phyloP scores from a whole-genome alignment of 805 yeast species.

The Ogataea pilisensis region DNA sequence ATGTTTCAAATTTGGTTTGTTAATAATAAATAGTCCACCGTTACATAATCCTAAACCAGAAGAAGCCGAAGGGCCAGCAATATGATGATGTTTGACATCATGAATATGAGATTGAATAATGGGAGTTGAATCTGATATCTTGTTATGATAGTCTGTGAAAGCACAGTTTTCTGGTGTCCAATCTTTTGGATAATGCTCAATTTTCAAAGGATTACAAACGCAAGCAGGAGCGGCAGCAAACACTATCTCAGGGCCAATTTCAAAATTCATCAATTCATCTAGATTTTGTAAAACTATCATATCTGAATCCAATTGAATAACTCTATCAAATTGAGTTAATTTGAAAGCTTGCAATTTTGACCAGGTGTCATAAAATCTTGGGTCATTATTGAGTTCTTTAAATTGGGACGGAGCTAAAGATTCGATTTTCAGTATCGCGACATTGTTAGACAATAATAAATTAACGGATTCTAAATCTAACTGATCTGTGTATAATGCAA shows the following conservation, averaged over 20 bases:
- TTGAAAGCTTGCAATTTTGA: slow-evolving; percentile 54
- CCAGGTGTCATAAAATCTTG: slow-evolving; percentile 59
- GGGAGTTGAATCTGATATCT: slow-evolving; percentile 5
- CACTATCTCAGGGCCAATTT: slow-evolving; percentile 31
- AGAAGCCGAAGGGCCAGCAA: slow-evolving; percentile 39
- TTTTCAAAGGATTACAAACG: slow-evolving; percentile 54
- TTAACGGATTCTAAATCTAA: slow-evolving; percentile 38
- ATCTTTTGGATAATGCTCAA: slow-evolving; percentile 48
- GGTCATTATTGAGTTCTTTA: slow-evolving; percentile 45
- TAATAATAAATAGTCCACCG: slow-evolving; percentile 54
- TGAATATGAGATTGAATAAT: not conserved
- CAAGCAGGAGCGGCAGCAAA: slow-evolving; percentile 63
- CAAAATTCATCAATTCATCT: slow-evolving; percentile 54
- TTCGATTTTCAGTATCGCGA: slow-evolving; percentile 38
- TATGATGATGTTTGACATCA: slow-evolving; percentile 8
- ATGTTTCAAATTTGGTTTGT: slow-evolving; percentile 33
- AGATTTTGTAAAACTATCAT: slow-evolving; percentile 54
- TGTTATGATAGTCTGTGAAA: slow-evolving; percentile 36
- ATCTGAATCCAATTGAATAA: slow-evolving; percentile 55
- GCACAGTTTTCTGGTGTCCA: slow-evolving; percentile 52
- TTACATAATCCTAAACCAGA: slow-evolving; percentile 48
- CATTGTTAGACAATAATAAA: slow-evolving; percentile 36
- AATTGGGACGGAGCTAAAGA: slow-evolving; percentile 40
- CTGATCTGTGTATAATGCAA: slow-evolving; percentile 50
- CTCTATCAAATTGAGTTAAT: slow-evolving; percentile 46